These are phyloP conservation scores for Scheffersomyces parashehatae DNA, from an alignment of 1,139 yeast species.

Conservation along the genomic window DNA sequence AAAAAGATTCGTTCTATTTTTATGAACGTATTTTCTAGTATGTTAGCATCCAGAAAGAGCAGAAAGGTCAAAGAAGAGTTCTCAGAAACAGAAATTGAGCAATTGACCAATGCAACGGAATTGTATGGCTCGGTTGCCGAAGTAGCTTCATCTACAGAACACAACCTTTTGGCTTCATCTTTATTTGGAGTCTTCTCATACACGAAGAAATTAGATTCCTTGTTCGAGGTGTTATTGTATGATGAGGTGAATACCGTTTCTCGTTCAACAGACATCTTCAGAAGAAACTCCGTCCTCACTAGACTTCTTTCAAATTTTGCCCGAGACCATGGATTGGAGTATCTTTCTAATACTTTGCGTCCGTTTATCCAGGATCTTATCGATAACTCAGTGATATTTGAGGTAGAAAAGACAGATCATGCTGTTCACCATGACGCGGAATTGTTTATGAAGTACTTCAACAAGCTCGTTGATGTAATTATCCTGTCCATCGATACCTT, in stretches of 20 bases:
- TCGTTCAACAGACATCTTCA: conserved; percentile 68
- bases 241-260: conserved; percentile 64
- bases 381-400: conserved; percentile 54
- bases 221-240: conserved; percentile 57
- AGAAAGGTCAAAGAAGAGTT: conserved; percentile 24
- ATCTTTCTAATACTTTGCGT: conserved; percentile 52
- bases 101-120: conserved; percentile 26
- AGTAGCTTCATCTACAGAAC: conserved; percentile 58
- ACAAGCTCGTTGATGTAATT: conserved; percentile 61
- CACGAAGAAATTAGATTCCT: conserved; percentile 51
- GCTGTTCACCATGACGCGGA: conserved; percentile 40
- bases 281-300: conserved; percentile 83
- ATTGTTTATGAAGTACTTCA: conserved; percentile 59
- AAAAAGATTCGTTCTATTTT: conserved; percentile 67
- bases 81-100: conserved; percentile 23
- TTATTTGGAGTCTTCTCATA: conserved; percentile 63
- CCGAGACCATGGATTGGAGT: conserved; percentile 61
- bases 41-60: conserved; percentile 45
- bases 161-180: conserved; percentile 60
- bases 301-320: conserved; percentile 73
- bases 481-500: conserved; percentile 54
- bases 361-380: conserved; percentile 59
- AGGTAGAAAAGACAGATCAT: conserved; percentile 58
- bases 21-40: conserved; percentile 73
- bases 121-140: conserved; percentile 56